Percentiles rank a stretch among this genome's conserved stretches.
phyloP scores from a whole-genome alignment of 2,329 filamentous ascomycete genomes.

The Triangularia setosa region DNA sequence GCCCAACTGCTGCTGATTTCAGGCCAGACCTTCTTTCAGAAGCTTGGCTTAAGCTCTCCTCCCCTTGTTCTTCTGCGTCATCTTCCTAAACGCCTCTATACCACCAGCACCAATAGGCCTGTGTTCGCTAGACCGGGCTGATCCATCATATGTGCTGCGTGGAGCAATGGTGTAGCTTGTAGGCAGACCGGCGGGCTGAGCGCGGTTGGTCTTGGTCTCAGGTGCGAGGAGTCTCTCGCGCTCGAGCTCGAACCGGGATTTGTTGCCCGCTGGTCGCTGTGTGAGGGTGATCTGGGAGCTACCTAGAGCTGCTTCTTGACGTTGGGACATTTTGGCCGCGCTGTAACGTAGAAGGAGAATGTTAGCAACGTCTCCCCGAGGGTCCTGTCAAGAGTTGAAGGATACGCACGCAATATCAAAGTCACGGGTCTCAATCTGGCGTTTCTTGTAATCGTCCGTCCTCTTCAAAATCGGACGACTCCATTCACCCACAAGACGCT shows the following conservation, averaged over 20 bases:
- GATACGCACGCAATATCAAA: conserved; percentile 60
- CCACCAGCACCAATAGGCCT: conserved; percentile 61
- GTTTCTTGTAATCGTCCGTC: conserved; percentile 91
- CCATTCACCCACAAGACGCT: conserved; percentile 92
- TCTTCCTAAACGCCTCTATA: conserved; percentile 61
- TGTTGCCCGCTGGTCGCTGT: conserved; percentile 42
- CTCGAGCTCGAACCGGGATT: conserved; percentile 44
- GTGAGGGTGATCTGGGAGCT: conserved; percentile 47
- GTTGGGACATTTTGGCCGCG: conserved; percentile 51
- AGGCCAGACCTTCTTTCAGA: background rate
- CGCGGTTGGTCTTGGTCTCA: conserved; percentile 51
- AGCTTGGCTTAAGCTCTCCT: conserved; percentile 5
- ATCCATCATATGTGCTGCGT: conserved; percentile 57
- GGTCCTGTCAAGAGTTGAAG: background rate
- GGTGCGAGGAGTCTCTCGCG: conserved; percentile 57
- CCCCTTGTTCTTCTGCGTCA: conserved; percentile 62
- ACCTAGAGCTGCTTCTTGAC: conserved; percentile 38
- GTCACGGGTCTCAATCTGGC: conserved; percentile 60
- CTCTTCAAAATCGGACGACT: conserved; percentile 89
- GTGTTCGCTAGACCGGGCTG: conserved; percentile 45
- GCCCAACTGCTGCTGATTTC: background rate
- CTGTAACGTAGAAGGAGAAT: conserved; percentile 30
- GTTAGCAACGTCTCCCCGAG: background rate
- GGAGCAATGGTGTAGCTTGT: conserved; percentile 58
- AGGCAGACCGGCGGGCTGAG: conserved; percentile 51